Percentiles rank a stretch among this genome's conserved stretches.
These are phyloP conservation scores for Angomonas deanei DNA, from an alignment of 208 protist genomes.

Conservation along the genomic window DNA sequence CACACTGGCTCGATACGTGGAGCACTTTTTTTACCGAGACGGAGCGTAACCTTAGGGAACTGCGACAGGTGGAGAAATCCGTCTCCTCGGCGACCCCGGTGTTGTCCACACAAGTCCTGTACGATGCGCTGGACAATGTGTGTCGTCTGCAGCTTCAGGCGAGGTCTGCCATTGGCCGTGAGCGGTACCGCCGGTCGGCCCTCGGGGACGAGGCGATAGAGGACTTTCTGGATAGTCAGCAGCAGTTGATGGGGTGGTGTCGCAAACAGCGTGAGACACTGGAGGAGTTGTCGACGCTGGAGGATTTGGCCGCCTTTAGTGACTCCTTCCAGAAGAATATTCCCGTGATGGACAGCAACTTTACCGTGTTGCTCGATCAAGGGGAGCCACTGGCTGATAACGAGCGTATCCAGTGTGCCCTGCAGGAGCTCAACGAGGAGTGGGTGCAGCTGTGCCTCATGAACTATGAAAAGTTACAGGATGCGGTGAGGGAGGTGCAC, in stretches of 20 bases:
- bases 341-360: conserved; percentile 83
- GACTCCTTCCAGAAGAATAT: conserved; percentile 69
- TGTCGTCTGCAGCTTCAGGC: conserved; percentile 70
- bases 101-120: conserved; percentile 35
- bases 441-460: conserved; percentile 59
- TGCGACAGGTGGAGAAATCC: conserved; percentile 33
- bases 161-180: conserved; percentile 53
- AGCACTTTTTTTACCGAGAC: conserved; percentile 34
- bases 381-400: conserved; percentile 49
- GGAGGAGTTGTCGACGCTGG: conserved; percentile 29
- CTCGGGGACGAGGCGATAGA: conserved; percentile 46
- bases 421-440: conserved; percentile 65
- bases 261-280: conserved; percentile 71
- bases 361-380: conserved; percentile 75
- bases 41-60: conserved; percentile 21
- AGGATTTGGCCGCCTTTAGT: conserved; percentile 62
- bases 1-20: conserved; percentile 61
- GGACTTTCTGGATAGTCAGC: conserved; percentile 57
- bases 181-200: conserved; percentile 47
- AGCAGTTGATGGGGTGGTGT: conserved; percentile 74
- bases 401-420: conserved; percentile 48
- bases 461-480: conserved; percentile 60
- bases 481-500: conserved; percentile 32
- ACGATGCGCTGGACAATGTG: conserved; percentile 51
- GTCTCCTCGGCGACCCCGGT: conserved; percentile 3